phyloP scores from a whole-genome alignment of 352 stramenopile genomes.

The Pythium vanterpoolii region DNA sequence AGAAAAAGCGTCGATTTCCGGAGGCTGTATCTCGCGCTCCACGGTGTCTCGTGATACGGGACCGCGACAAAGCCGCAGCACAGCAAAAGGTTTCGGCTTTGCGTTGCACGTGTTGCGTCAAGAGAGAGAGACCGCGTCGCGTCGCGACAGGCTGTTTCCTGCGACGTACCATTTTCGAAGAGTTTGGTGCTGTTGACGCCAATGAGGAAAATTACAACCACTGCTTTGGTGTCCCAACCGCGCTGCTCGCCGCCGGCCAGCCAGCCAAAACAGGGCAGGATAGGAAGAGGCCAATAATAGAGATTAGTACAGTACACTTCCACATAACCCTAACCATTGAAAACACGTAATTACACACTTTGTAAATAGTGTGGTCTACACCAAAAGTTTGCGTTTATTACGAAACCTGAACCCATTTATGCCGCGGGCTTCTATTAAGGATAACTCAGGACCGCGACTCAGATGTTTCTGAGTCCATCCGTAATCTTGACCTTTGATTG shows the following conservation, averaged over 20 bases:
- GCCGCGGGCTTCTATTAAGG: conserved; percentile 3
- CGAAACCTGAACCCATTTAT: conserved; percentile 2
- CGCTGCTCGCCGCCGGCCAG: conserved; percentile 13
- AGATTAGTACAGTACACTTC: not conserved
- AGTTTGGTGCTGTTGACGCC: conserved; percentile 30
- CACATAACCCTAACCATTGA: not conserved
- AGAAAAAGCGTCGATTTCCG: not conserved
- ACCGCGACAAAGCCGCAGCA: not conserved
- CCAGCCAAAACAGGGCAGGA: conserved; percentile 5
- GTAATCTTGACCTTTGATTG: not conserved
- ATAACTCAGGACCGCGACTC: conserved; percentile 3
- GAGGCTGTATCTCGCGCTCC: not conserved
- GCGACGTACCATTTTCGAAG: conserved; percentile 32
- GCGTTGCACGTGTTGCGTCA: not conserved
- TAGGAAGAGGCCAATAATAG: conserved; percentile 1
- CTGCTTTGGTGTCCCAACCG: not conserved
- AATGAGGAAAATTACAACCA: conserved; percentile 33
- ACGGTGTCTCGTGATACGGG: not conserved
- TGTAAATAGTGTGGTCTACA: conserved; percentile 18
- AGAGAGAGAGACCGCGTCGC: conserved; percentile 5
- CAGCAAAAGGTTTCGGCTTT: not conserved
- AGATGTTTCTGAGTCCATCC: conserved; percentile 2
- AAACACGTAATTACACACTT: not conserved
- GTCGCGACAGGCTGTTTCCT: not conserved
- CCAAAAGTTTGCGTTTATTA: not conserved